phyloP scores from a whole-genome alignment of 1,284 basidiomycete genomes.

The Volvariella volvacea region DNA sequence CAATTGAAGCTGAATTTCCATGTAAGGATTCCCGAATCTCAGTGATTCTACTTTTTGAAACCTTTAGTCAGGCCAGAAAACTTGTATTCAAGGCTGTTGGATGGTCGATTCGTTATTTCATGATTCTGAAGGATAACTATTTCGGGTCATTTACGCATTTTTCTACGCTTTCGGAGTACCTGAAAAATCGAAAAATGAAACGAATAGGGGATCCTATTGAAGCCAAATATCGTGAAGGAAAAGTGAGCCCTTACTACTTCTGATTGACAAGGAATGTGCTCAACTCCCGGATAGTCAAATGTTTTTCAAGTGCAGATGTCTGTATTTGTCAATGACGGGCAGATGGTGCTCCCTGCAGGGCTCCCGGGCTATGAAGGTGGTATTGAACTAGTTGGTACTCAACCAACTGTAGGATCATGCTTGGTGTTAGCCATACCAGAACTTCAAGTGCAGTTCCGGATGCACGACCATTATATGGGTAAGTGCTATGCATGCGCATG shows the following conservation, averaged over 20 bases:
- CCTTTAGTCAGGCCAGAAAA: constrained; percentile 33
- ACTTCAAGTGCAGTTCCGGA: constrained; percentile 68
- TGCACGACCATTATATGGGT: constrained; percentile 89
- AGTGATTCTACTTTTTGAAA: constrained; percentile 1
- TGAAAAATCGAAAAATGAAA: constrained; percentile 57
- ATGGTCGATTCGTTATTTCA: constrained; percentile 82
- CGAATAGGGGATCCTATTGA: constrained; percentile 75
- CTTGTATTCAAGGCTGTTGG: constrained; percentile 71
- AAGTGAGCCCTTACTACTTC: constrained; percentile 38
- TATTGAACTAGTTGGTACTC: constrained; percentile 9
- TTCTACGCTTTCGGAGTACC: constrained; percentile 78
- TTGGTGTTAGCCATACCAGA: constrained; percentile 57
- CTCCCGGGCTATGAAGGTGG: constrained; percentile 61
- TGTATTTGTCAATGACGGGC: constrained; percentile 45
- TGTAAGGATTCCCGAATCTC: constrained; percentile 34
- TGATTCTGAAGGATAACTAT: constrained; percentile 88
- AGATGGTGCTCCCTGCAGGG: constrained; percentile 66
- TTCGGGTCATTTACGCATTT: constrained; percentile 90
- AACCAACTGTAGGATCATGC: constrained; percentile 42
- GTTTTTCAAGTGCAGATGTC: constrained; percentile 70
- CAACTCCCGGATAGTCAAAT: constrained; percentile 54
- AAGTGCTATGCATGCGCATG: constrained; percentile 14
- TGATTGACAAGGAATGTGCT: constrained; percentile 8
- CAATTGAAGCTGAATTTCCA: constrained; percentile 65
- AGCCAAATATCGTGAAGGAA: constrained; percentile 70